Evolutionary conservation across 2,329 filamentous ascomycete genomes (phyloP).

Genomic region (Beauveria medogensis): DNA sequence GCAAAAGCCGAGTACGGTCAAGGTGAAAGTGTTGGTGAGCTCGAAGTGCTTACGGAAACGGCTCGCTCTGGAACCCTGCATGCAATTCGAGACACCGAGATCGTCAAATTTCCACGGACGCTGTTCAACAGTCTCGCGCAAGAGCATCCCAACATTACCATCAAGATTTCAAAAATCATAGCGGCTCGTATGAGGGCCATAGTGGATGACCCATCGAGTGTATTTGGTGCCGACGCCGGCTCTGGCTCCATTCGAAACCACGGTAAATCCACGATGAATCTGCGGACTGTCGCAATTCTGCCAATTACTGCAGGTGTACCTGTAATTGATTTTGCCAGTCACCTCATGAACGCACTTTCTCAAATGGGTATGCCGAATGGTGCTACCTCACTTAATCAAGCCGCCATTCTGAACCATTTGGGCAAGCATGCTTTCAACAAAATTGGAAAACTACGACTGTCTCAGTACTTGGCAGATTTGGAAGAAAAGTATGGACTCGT

Average conservation of each 20-base stretch:
- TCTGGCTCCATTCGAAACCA: conserved; percentile 45
- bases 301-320: conserved; percentile 88
- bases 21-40: conserved; percentile 92
- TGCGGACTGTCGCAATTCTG: conserved; percentile 85
- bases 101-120: conserved; percentile 92
- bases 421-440: conserved; percentile 94
- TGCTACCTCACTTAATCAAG: conserved; percentile 86
- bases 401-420: conserved; percentile 87
- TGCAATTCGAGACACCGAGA: conserved; percentile 90
- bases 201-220: conserved; percentile 69
- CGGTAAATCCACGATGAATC: conserved; percentile 79
- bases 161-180: conserved; percentile 98
- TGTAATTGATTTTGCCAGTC: conserved; percentile 88
- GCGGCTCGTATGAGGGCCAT: conserved; percentile 87
- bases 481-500: conserved; percentile 97
- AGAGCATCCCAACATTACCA: conserved; percentile 95
- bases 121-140: conserved; percentile 96
- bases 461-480: conserved; percentile 90
- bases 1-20: conserved; percentile 91
- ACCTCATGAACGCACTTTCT: conserved; percentile 75
- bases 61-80: conserved; percentile 84
- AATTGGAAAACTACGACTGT: conserved; percentile 93
- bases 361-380: conserved; percentile 87
- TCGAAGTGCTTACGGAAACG: conserved; percentile 95
- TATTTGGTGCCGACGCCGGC: conserved; percentile 56